Evolutionary conservation across 1,284 basidiomycete genomes (phyloP).

Genomic region (Ganoderma leucocontextum): DNA sequence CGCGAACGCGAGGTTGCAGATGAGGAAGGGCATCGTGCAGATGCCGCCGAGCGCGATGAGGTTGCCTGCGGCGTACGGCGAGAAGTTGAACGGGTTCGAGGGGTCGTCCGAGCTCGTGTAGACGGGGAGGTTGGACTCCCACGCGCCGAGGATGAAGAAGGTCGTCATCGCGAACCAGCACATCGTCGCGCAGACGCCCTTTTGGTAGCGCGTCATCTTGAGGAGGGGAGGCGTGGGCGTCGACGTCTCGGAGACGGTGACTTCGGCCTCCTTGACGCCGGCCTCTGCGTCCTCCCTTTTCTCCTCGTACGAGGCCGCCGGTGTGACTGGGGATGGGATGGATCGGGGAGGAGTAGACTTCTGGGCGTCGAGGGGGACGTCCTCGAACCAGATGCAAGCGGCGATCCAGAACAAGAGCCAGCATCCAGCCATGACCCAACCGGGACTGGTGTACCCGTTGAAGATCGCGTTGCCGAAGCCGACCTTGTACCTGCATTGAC

Average conservation of each 20-base stretch:
- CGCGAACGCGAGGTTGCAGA: conserved; percentile 65
- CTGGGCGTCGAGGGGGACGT: conserved; percentile 45
- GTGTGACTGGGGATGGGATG: not conserved
- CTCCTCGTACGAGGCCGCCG: conserved; percentile 13
- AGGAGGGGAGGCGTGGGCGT: conserved; percentile 1
- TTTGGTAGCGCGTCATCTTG: conserved; percentile 38
- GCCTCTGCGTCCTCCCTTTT: conserved; percentile 12
- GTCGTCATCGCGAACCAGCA: conserved; percentile 78
- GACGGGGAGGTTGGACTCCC: conserved; percentile 78
- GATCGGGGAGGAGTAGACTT: conserved; percentile 24
- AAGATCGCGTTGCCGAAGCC: conserved; percentile 49
- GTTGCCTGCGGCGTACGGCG: conserved; percentile 72
- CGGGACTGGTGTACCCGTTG: conserved; percentile 72
- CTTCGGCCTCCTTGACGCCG: conserved; percentile 17
- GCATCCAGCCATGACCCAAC: conserved; percentile 68
- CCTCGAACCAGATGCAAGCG: conserved; percentile 57
- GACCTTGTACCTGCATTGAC: conserved; percentile 37
- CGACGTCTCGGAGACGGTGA: not conserved
- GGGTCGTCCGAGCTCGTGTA: conserved; percentile 53
- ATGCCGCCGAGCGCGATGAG: conserved; percentile 50
- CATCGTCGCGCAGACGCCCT: conserved; percentile 69
- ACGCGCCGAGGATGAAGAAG: conserved; percentile 77
- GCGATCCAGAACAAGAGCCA: conserved; percentile 63
- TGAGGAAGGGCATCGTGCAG: conserved; percentile 64
- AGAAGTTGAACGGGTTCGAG: conserved; percentile 56